Percentiles rank a stretch among this genome's conserved stretches.
phyloP scores from a whole-genome alignment of 345 rosid species.

The Syzygium oleosum region DNA sequence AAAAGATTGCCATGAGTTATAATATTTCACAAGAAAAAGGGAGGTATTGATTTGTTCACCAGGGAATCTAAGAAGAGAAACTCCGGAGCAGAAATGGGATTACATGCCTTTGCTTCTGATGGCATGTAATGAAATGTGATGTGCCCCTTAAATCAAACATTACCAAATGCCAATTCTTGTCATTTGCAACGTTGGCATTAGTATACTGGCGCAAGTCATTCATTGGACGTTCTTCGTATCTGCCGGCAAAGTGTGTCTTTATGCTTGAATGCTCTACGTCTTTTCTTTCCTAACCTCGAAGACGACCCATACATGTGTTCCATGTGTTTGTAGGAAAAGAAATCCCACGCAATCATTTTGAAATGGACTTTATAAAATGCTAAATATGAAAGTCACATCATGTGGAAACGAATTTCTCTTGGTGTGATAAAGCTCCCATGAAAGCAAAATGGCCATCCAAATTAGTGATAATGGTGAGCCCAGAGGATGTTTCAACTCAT shows the following conservation, averaged over 20 bases:
- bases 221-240: not conserved
- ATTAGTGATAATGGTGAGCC: not conserved
- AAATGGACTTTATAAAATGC: not conserved
- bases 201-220: not conserved
- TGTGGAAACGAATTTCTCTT: not conserved
- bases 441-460: not conserved
- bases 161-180: not conserved
- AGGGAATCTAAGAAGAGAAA: not conserved
- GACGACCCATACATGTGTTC: not conserved
- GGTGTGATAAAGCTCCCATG: not conserved
- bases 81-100: not conserved
- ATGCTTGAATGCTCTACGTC: not conserved
- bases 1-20: not conserved
- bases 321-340: not conserved
- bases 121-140: not conserved
- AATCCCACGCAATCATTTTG: not conserved
- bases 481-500: not conserved
- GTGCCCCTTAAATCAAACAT: not conserved
- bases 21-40: not conserved
- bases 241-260: not conserved
- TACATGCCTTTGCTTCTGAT: not conserved
- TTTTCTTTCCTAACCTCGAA: not conserved
- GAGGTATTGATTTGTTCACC: not conserved
- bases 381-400: not conserved
- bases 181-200: not conserved